phyloP scores from a whole-genome alignment of 345 rosid genomes.

The Citrus mangshanensis region DNA sequence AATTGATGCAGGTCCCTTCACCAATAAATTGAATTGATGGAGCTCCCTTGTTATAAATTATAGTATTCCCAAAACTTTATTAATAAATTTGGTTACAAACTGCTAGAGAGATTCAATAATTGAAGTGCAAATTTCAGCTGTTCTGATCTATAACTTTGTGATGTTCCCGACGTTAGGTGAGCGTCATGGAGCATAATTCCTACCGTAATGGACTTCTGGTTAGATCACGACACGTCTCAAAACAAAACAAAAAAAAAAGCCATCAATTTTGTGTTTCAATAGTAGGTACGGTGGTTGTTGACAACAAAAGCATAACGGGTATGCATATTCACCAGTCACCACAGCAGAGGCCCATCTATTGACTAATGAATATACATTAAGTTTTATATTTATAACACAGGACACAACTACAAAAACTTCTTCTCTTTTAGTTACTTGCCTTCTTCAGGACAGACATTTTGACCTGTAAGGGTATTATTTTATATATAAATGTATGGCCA shows the following conservation, averaged over 20 bases:
- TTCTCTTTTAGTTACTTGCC: conserved; percentile 3
- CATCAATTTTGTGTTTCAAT: conserved; percentile 10
- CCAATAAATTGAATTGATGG: not conserved
- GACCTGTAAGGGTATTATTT: not conserved
- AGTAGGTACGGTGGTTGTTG: conserved; percentile 17
- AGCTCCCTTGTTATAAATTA: not conserved
- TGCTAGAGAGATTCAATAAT: not conserved
- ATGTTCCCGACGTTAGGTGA: conserved; percentile 17
- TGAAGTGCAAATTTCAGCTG: not conserved
- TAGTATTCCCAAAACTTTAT: not conserved
- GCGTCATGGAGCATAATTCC: conserved; percentile 12
- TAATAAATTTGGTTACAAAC: not conserved
- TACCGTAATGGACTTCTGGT: conserved; percentile 2
- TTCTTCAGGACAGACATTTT: not conserved
- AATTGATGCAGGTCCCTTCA: not conserved
- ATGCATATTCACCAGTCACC: not conserved
- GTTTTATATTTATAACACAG: not conserved
- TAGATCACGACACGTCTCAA: not conserved
- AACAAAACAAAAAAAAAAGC: not conserved
- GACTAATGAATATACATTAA: not conserved
- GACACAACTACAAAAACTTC: not conserved
- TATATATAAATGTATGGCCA: not conserved
- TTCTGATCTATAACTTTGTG: not conserved
- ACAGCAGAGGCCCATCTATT: conserved; percentile 4
- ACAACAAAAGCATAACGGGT: not conserved